These are phyloP conservation scores for Cladosporium phlei DNA, from an alignment of 2,329 filamentous ascomycete species.

Conservation along the genomic window DNA sequence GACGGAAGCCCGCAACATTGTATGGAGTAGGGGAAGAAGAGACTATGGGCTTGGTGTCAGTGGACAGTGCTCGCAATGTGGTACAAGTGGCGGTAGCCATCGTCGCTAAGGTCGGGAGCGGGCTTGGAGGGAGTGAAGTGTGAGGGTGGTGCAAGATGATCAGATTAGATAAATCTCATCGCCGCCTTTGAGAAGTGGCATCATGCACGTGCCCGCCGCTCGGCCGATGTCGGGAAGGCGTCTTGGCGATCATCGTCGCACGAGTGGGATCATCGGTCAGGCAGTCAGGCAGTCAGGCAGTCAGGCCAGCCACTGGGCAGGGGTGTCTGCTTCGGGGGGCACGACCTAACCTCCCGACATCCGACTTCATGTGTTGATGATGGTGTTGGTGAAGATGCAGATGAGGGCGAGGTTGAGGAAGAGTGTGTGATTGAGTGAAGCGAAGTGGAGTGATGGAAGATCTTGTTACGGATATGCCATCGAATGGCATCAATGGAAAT, in stretches of 20 bases:
- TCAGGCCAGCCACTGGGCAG: too few species aligned
- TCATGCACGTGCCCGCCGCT: constrained; percentile 4
- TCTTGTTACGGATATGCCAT: too few species aligned
- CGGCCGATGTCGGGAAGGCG: constrained; percentile 12
- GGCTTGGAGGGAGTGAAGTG: constrained; percentile 12
- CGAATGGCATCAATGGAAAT: too few species aligned
- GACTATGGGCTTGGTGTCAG: constrained; percentile 18
- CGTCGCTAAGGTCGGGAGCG: constrained; percentile 14
- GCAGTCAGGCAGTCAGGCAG: too few species aligned
- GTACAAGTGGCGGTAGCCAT: constrained; percentile 16
- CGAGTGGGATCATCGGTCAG: constrained; percentile 5
- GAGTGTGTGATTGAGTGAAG: too few species aligned
- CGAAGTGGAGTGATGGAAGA: too few species aligned
- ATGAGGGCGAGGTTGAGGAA: too few species aligned
- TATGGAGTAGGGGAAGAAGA: too few species aligned
- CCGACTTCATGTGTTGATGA: too few species aligned
- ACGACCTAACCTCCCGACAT: too few species aligned
- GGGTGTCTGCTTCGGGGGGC: too few species aligned
- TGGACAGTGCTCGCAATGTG: constrained; percentile 1
- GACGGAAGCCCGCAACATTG: not conserved
- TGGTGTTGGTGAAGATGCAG: too few species aligned
- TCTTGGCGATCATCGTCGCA: constrained; percentile 10
- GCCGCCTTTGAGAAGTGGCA: not conserved
- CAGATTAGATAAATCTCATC: constrained; percentile 30
- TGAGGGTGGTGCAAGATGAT: constrained; percentile 21